Conservation (phyloP, 2,329 filamentous ascomycete species). For the Alternaria sp. region DNA sequence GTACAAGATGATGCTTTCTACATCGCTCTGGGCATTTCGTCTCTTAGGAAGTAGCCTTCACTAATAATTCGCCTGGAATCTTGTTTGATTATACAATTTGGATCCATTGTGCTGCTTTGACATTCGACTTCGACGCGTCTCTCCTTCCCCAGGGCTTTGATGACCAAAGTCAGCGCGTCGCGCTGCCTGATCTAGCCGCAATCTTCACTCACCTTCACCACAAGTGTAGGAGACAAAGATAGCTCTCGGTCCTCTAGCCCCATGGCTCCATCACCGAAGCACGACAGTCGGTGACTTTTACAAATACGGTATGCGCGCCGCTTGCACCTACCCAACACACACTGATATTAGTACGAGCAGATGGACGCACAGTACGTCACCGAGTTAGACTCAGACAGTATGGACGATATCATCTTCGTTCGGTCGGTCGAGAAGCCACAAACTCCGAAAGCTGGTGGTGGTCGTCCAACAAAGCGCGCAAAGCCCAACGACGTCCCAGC, state of each 20-base stretch:
- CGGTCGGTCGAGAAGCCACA: background rate
- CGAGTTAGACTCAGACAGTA: background rate
- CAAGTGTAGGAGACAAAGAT: background rate
- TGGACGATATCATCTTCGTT: slow-evolving; percentile 1
- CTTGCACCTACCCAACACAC: background rate
- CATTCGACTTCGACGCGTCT: background rate
- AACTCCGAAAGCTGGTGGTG: background rate
- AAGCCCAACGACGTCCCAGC: background rate
- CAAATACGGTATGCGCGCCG: background rate
- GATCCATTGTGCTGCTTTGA: background rate
- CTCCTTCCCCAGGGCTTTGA: background rate
- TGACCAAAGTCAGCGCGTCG: background rate
- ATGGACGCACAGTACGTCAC: background rate
- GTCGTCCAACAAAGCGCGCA: background rate
- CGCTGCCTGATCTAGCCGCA: background rate
- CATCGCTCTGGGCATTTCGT: background rate
- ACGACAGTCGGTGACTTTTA: background rate
- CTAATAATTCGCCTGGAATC: background rate
- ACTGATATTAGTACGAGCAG: background rate
- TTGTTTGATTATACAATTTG: background rate
- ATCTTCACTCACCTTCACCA: slow-evolving; percentile 1
- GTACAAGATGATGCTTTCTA: background rate
- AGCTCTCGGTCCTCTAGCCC: background rate
- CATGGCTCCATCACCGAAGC: background rate
- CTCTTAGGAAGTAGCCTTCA: background rate